These are phyloP conservation scores for Mycena filopes DNA, from an alignment of 768 basidiomycete species.

Conservation along the genomic window DNA sequence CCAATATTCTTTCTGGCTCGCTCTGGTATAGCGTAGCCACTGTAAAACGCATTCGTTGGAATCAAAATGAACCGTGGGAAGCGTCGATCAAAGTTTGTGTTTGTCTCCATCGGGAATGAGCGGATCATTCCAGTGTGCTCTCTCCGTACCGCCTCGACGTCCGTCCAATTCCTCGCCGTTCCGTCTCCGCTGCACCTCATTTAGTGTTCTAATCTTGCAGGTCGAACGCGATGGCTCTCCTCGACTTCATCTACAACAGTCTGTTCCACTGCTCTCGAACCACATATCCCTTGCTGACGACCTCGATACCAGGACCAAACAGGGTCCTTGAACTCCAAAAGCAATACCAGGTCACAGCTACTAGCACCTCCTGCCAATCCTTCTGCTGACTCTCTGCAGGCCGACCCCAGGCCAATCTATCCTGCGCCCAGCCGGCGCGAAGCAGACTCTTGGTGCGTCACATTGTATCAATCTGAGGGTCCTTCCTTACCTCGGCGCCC, in stretches of 20 bases:
- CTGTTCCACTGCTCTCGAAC: background rate
- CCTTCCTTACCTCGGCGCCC: background rate
- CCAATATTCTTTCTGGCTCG: too few relatives aligned
- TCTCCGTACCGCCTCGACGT: too few relatives aligned
- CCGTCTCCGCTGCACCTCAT: too few relatives aligned
- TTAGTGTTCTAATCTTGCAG: slow-evolving; percentile 1
- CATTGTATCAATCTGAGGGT: too few relatives aligned
- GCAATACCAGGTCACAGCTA: slow-evolving; percentile 31
- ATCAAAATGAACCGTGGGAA: too few relatives aligned
- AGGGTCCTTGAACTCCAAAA: slow-evolving; percentile 34
- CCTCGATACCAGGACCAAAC: slow-evolving; percentile 23
- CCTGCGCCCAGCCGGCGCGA: slow-evolving; percentile 34
- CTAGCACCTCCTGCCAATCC: background rate
- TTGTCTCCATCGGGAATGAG: too few relatives aligned
- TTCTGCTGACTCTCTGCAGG: slow-evolving; percentile 19
- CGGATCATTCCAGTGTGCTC: too few relatives aligned
- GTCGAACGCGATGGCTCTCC: slow-evolving; percentile 35
- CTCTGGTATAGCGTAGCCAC: too few relatives aligned
- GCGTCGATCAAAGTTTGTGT: too few relatives aligned
- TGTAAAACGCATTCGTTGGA: too few relatives aligned
- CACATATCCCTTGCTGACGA: background rate
- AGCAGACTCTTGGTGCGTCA: slow-evolving; percentile 24
- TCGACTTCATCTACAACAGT: slow-evolving; percentile 34
- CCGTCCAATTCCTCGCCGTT: too few relatives aligned
- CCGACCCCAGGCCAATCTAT: slow-evolving; percentile 33